A percentile compares a stretch with the other conserved stretches of the same genome.
Evolutionary conservation across 176 grass and related monocot species (phyloP).

Genomic region (Otatea glauca): DNA sequence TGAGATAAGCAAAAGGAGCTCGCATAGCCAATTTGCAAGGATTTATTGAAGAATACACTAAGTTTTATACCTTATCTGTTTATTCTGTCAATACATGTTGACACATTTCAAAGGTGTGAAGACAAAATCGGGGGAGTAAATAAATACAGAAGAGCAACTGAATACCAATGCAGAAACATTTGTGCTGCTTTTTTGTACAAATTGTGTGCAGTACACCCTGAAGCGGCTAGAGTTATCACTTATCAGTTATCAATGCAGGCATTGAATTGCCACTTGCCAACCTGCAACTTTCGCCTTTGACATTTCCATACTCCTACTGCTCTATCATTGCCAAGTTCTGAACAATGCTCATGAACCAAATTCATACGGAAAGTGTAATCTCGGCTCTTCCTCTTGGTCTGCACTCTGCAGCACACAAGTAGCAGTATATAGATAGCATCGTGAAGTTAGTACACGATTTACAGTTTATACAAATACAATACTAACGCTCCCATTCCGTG

Average conservation of each 20-base stretch:
- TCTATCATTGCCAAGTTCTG: not conserved
- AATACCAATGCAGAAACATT: not conserved
- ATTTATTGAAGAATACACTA: not conserved
- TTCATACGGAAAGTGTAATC: not conserved
- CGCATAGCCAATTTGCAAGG: not conserved
- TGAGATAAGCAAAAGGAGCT: not conserved
- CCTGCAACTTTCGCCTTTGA: not conserved
- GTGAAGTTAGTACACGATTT: not conserved
- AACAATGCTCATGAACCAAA: not conserved
- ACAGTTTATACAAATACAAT: not conserved
- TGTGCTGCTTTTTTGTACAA: not conserved
- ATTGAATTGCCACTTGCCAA: slow-evolving; percentile 13
- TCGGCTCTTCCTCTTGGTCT: not conserved
- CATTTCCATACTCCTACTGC: not conserved
- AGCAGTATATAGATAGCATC: not conserved
- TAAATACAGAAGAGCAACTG: not conserved
- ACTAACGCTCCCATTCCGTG: slow-evolving; percentile 35
- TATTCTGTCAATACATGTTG: not conserved
- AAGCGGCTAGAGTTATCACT: not conserved
- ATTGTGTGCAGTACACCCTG: not conserved
- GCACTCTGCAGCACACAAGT: not conserved
- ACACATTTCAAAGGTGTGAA: not conserved
- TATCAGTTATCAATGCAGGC: not conserved
- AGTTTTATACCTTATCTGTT: not conserved
- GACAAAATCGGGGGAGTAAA: not conserved